Conservation (phyloP, 768 basidiomycete species). For the Phaffia tasmanica region DNA sequence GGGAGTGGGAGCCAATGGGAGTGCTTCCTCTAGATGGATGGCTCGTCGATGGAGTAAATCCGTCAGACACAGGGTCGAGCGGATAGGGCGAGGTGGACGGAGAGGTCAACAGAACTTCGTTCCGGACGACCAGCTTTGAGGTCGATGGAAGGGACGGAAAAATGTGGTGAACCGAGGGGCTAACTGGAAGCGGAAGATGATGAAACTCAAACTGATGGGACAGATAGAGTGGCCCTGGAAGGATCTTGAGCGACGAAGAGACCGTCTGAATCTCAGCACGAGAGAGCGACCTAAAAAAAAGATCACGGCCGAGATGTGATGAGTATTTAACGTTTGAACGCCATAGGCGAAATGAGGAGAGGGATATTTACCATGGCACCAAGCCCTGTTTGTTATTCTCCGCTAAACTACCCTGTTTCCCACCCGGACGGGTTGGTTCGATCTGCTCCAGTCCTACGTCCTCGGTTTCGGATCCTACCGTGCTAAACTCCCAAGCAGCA, state of each 20-base stretch:
- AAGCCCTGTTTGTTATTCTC: too few relatives aligned
- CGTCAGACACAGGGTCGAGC: constrained; percentile 2
- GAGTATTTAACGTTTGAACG: too few relatives aligned
- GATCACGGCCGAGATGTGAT: too few relatives aligned
- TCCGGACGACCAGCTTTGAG: constrained; percentile 56
- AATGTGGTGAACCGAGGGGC: constrained; percentile 55
- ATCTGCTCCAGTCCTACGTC: too few relatives aligned
- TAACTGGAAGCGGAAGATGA: constrained; percentile 60
- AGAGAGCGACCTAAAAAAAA: constrained; percentile 50
- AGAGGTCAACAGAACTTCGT: constrained; percentile 50
- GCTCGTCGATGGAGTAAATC: constrained; percentile 7
- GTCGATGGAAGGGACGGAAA: constrained; percentile 42
- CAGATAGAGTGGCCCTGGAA: constrained; percentile 68
- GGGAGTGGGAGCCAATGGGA: constrained; percentile 27
- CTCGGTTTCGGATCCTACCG: too few relatives aligned
- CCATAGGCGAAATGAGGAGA: too few relatives aligned
- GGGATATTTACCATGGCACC: too few relatives aligned
- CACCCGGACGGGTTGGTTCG: too few relatives aligned
- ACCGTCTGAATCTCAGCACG: constrained; percentile 72
- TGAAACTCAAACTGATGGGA: constrained; percentile 74
- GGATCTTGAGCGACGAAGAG: constrained; percentile 49
- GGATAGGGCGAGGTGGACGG: constrained; percentile 7
- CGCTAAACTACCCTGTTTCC: too few relatives aligned
- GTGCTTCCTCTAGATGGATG: constrained; percentile 31
- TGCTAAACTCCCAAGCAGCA: too few relatives aligned